A percentile compares a stretch with the other conserved stretches of the same genome.
These are phyloP conservation scores for Lepidium africanum DNA, from an alignment of 345 rosid genomes.

Conservation along the genomic window DNA sequence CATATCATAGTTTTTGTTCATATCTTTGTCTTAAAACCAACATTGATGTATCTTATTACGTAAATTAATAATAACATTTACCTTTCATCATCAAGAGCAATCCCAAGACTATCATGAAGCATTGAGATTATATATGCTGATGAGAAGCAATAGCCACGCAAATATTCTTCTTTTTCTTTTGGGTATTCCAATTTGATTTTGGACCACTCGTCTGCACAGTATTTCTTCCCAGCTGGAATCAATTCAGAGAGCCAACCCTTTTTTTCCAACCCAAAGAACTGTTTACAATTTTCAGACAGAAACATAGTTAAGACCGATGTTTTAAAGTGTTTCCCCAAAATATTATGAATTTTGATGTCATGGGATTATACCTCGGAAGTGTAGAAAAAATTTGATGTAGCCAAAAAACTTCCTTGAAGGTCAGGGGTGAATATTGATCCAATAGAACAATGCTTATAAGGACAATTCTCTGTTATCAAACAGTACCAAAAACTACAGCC, in stretches of 20 bases:
- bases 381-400: slow-evolving; percentile 25
- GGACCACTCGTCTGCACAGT: slow-evolving; percentile 74
- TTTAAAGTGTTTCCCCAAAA: neutral
- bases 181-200: slow-evolving; percentile 40
- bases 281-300: neutral
- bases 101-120: slow-evolving; percentile 72
- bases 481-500: neutral
- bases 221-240: slow-evolving; percentile 42
- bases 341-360: neutral
- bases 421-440: slow-evolving; percentile 73
- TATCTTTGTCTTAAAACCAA: neutral
- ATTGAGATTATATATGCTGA: slow-evolving; percentile 73
- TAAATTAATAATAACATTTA: neutral
- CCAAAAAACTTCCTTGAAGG: slow-evolving; percentile 65
- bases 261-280: slow-evolving; percentile 60
- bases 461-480: slow-evolving; percentile 48
- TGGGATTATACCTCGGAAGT: neutral
- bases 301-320: neutral
- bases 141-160: slow-evolving; percentile 65
- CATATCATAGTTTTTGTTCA: neutral
- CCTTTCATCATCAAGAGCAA: slow-evolving; percentile 48
- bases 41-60: neutral
- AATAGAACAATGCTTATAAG: slow-evolving; percentile 41
- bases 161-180: slow-evolving; percentile 39
- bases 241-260: slow-evolving; percentile 47